Conservation (phyloP, 2,329 filamentous ascomycete genomes). For the Teratosphaeria epicoccoides region DNA sequence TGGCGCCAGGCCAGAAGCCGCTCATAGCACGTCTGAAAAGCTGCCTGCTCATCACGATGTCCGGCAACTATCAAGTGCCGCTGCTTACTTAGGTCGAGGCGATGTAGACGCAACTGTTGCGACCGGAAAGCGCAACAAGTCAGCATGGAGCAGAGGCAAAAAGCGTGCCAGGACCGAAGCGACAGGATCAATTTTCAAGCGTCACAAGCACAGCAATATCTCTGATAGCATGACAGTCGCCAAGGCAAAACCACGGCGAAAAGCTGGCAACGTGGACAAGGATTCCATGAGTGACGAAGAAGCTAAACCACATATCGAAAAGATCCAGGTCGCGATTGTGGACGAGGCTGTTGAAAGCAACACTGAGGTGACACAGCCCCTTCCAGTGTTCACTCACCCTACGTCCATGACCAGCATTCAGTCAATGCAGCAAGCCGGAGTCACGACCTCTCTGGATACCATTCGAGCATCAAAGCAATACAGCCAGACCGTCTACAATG, state of each 20-base stretch:
- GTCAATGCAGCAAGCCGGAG: not conserved
- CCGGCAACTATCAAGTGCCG: conserved; percentile 1
- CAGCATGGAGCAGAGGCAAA: conserved; percentile 1
- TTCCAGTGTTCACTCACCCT: not conserved
- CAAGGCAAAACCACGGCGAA: not conserved
- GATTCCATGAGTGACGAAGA: not conserved
- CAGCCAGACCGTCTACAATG: not conserved
- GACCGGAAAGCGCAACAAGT: conserved; percentile 3
- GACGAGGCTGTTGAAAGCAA: not conserved
- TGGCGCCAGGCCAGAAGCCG: not conserved
- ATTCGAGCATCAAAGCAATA: not conserved
- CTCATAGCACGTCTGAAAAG: not conserved
- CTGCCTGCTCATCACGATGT: not conserved
- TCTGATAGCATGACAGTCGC: conserved; percentile 3
- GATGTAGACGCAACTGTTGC: not conserved
- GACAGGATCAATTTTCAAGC: conserved; percentile 3
- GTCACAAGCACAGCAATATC: conserved; percentile 6
- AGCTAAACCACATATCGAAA: not conserved
- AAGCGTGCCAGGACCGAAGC: conserved; percentile 5
- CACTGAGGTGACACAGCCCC: not conserved
- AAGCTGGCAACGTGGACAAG: not conserved
- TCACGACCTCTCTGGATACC: conserved; percentile 2
- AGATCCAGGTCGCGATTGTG: no score
- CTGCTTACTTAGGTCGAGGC: not conserved
- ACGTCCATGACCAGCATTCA: conserved; percentile 4